Percentiles rank a stretch among this genome's conserved stretches.
Evolutionary conservation across 257 asterid genomes (phyloP).

Genomic region (Gardenia jasminoides): DNA sequence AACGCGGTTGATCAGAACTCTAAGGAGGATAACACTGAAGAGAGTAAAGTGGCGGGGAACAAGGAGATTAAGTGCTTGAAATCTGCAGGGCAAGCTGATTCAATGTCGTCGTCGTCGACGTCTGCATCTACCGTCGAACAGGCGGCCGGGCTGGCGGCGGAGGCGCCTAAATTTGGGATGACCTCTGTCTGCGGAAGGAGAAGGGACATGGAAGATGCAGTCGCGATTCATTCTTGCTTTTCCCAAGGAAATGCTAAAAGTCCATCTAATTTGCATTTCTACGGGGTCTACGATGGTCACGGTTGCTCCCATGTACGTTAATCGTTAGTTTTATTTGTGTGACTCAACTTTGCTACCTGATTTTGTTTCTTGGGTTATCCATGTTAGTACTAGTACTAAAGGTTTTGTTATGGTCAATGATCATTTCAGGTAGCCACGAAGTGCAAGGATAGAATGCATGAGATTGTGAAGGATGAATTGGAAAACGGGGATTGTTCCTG

Average conservation of each 20-base stretch:
- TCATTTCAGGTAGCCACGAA: constrained; percentile 70
- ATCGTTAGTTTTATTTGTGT: background rate
- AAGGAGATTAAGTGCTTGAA: background rate
- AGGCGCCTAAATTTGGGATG: constrained; percentile 54
- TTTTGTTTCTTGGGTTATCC: background rate
- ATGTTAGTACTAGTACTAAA: background rate
- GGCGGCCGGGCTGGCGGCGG: background rate
- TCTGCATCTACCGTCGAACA: background rate
- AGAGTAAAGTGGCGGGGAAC: background rate
- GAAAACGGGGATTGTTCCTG: constrained; percentile 44
- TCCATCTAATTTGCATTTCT: constrained; percentile 47
- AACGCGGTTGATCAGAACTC: background rate
- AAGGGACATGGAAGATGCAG: constrained; percentile 92
- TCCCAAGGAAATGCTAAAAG: constrained; percentile 14
- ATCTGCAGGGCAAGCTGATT: background rate
- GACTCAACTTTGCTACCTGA: background rate
- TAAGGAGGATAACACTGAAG: background rate
- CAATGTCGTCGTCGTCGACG: background rate
- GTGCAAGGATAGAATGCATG: constrained; percentile 91
- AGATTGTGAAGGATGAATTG: constrained; percentile 64
- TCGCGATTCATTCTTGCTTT: constrained; percentile 58
- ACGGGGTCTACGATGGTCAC: constrained; percentile 93
- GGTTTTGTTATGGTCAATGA: background rate
- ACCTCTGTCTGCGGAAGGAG: constrained; percentile 87
- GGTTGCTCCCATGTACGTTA: constrained; percentile 93